Evolutionary conservation across 805 yeast species (phyloP).

Genomic region (Yarrowia sp.): DNA sequence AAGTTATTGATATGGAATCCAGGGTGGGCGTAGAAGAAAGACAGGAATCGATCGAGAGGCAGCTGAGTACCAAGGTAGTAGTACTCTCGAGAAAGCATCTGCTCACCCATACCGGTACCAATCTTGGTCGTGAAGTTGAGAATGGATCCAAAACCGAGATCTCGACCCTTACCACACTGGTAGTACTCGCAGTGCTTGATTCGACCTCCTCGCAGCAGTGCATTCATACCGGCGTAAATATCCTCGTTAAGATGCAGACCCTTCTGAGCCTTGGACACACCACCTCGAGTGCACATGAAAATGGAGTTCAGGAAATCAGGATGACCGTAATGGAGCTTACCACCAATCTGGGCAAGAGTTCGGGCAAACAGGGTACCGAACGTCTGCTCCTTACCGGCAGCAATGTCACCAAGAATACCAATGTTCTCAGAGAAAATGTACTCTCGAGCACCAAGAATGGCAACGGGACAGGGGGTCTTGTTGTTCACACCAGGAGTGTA

Average conservation of each 20-base stretch:
- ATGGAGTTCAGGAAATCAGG: conserved; percentile 91
- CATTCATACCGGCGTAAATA: conserved; percentile 93
- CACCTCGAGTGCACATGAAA: conserved; percentile 94
- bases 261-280: conserved; percentile 90
- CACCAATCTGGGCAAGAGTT: conserved; percentile 90
- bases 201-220: conserved; percentile 83
- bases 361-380: conserved; percentile 95
- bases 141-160: conserved; percentile 88
- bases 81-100: conserved; percentile 85
- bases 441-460: conserved; percentile 93
- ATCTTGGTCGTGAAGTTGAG: conserved; percentile 91
- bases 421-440: conserved; percentile 90
- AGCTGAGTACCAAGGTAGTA: conserved; percentile 85
- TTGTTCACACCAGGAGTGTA: conserved; percentile 58
- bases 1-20: conserved; percentile 93
- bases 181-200: conserved; percentile 94
- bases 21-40: conserved; percentile 95
- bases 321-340: conserved; percentile 92
- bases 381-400: conserved; percentile 97
- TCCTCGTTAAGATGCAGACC: conserved; percentile 93
- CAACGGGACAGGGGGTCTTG: conserved; percentile 57
- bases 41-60: conserved; percentile 83
- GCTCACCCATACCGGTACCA: conserved; percentile 99
- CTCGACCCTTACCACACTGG: conserved; percentile 97
- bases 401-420: conserved; percentile 92